phyloP scores from a whole-genome alignment of 2,329 filamentous ascomycete genomes.

The Lachnellula occidentalis region DNA sequence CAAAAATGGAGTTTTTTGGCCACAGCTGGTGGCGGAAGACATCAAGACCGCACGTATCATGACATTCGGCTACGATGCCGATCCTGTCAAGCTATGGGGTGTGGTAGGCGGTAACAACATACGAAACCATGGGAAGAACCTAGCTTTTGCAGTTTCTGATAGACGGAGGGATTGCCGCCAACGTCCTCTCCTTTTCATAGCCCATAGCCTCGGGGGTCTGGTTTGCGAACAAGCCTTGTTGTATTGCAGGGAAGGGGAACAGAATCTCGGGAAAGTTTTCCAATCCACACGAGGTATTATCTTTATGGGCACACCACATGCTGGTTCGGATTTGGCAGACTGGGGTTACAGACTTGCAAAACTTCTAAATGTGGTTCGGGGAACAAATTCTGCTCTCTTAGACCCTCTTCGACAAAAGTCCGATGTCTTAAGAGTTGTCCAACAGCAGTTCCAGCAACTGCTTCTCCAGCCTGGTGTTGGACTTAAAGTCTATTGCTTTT shows the following conservation, averaged over 20 bases:
- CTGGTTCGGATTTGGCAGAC: conserved; percentile 10
- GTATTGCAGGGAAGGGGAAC: conserved; percentile 5
- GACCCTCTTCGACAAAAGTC: conserved; percentile 5
- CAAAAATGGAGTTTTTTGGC: conserved; percentile 12
- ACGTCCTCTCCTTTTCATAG: conserved; percentile 17
- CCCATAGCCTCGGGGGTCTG: conserved; percentile 16
- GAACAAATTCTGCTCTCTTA: conserved; percentile 6
- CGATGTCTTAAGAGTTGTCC: conserved; percentile 1
- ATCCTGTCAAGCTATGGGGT: conserved; percentile 10
- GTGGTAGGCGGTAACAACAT: conserved; percentile 9
- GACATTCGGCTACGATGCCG: conserved; percentile 33
- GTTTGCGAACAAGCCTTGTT: conserved; percentile 15
- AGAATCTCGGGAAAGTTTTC: conserved; percentile 4
- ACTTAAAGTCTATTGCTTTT: conserved; percentile 8
- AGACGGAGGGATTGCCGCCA: conserved; percentile 3
- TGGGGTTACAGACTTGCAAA: conserved; percentile 6
- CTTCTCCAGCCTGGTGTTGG: conserved; percentile 2
- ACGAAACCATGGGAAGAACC: conserved; percentile 10
- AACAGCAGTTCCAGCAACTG: conserved; percentile 12
- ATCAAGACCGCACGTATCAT: conserved; percentile 29
- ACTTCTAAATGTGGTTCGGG: neutral
- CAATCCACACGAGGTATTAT: conserved; percentile 12
- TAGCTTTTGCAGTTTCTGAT: conserved; percentile 10
- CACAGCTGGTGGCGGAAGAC: conserved; percentile 5
- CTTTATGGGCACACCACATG: conserved; percentile 19